Evolutionary conservation across 2,329 filamentous ascomycete genomes (phyloP), one percentile per base, ranked within the genome.

Genomic region (Fusarium graminum): DNA sequence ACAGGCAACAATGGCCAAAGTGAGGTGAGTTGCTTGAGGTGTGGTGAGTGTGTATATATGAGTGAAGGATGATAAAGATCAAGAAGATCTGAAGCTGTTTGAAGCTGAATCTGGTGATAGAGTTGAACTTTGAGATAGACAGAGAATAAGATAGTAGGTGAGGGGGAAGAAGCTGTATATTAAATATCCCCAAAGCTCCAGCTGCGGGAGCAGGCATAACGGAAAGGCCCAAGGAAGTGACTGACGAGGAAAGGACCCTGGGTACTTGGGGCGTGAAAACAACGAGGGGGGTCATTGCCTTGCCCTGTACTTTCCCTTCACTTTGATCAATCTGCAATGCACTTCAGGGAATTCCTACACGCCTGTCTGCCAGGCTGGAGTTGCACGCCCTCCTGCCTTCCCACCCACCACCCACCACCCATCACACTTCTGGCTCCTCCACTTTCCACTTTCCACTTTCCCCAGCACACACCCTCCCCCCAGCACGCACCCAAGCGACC

Each of bases 111-210:
- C 56, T 59, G 52, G 47, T 58, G 51, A 67, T 52, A 47, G 38
- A 70, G 55, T 69, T 69, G 56, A 41, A 70, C 53, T 70, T 69
- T 55, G 59, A 68, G 59, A 69, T 69, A 66, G 61, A 61, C 65
- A 62, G 63, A 63, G 58, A 63, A 47, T 38, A 61, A 63, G 64
- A 61, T 40, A 45, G 62, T 44, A 52, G 59, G 64, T 65, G 71
- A 71, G 66, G 69, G 72, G 71, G 72, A 73, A 63, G 71, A 72
- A 62, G 70, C 72, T 74, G 56, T 72, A 73, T 61, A 71, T 74
- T 75, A 75, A 74, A 74, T 75, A 73, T 75, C 67, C 62, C 63
- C 65, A 69, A 68, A 65, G 57, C 63, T 69, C 63, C 52, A 65
- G 57, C 63, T 69, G 65, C 52, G 60, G 46, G 47, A 58, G 59